Evolutionary conservation across 1,284 basidiomycete species (phyloP).

Genomic region (Malassezia furfur): DNA sequence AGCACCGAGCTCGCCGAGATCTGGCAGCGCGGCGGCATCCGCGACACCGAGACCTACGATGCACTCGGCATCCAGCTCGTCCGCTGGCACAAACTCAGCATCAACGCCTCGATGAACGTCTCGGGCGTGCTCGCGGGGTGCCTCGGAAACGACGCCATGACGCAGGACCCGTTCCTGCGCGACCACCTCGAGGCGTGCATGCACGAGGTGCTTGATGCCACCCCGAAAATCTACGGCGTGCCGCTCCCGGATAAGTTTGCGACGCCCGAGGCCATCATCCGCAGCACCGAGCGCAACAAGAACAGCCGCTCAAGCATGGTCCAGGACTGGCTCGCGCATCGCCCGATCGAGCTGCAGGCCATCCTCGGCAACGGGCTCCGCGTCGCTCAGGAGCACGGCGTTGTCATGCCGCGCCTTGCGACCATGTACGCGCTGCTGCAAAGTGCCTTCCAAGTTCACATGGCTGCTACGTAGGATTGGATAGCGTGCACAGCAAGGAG

Average conservation of each 20-base stretch:
- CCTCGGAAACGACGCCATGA: conserved; percentile 49
- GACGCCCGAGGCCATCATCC: conserved; percentile 48
- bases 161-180: conserved; percentile 46
- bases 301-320: conserved; percentile 50
- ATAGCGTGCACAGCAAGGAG: background rate
- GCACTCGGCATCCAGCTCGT: conserved; percentile 50
- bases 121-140: conserved; percentile 50
- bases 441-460: conserved; percentile 16
- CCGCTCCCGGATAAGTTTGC: conserved; percentile 48
- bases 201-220: conserved; percentile 50
- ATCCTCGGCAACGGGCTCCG: conserved; percentile 45
- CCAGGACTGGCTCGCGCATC: conserved; percentile 49
- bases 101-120: conserved; percentile 51
- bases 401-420: conserved; percentile 50
- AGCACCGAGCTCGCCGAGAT: conserved; percentile 36
- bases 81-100: conserved; percentile 52
- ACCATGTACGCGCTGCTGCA: conserved; percentile 50
- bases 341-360: conserved; percentile 51
- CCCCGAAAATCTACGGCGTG: conserved; percentile 45
- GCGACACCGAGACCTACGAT: conserved; percentile 49
- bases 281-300: conserved; percentile 48
- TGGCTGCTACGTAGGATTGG: background rate
- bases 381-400: conserved; percentile 45
- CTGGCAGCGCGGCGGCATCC: conserved; percentile 47
- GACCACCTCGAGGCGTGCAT: conserved; percentile 49